Evolutionary conservation across 495 filamentous ascomycete species (phyloP), one percentile per base, ranked within the genome.

Genomic region (Hyaloscypha bicolor): DNA sequence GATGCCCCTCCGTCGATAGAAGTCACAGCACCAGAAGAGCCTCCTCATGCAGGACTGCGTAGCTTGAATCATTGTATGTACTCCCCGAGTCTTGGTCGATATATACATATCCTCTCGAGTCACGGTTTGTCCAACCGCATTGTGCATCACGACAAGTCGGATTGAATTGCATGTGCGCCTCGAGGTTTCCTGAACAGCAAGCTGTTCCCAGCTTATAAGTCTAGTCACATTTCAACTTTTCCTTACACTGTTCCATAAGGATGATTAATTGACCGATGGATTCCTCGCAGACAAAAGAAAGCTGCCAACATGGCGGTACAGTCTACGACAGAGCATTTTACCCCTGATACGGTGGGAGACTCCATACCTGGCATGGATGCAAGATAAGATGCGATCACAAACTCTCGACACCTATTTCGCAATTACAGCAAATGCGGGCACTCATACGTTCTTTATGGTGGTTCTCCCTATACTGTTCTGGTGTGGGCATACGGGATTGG

Each of bases 391-490:
- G 69, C 88, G 92, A 72, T 90, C 91, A 14, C 92, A 93, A 2
- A 80, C 90, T 4, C 87, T 97, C 64, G 95, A 99, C 77, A 91
- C 92, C 31, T 99, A 97, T 78, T 99, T 99, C 74, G 94, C 94
- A 16, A 90, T 95, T 69, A 97, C 94, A 2, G 95, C 95, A 69
- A 99, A 97, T 78, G 89, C 98, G 51, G 95, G 95, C 35, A 99
- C 95, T 5, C 95, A 99, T 79, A 99, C 95, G 1, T 97, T 97
- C 81, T 99, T 97, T 81, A 99, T 97, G 94, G 84, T 96, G 60
- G 87, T 91, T 58, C 78, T 99, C 66, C 95, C 95, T 4, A 90
- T 97, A 60, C 83, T 97, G 63, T 97, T 97, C 80, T 99, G 95
- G 95, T 94, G 92, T 74, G 94, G 95, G 32, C 90, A 91, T 74